A percentile compares a stretch with the other conserved stretches of the same genome.
These are phyloP conservation scores for Samsoniella hepiali DNA, from an alignment of 2,329 filamentous ascomycete genomes.

Conservation along the genomic window DNA sequence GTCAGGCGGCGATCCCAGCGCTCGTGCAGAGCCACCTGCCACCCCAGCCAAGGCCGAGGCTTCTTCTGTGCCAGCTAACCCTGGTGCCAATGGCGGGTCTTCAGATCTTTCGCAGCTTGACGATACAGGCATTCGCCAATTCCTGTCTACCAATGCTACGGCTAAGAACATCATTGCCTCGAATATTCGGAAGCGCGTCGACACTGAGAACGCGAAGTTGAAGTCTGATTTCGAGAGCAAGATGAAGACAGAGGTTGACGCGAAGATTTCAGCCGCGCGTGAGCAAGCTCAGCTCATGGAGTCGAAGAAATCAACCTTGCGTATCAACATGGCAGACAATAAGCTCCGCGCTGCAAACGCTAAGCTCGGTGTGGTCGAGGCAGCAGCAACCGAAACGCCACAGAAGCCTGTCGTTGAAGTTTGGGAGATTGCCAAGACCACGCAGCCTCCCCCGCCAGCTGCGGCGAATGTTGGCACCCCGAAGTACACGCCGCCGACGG, in stretches of 20 bases:
- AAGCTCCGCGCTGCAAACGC: constrained; percentile 60
- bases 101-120: constrained; percentile 47
- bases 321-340: constrained; percentile 76
- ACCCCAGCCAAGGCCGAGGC: constrained; percentile 36
- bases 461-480: constrained; percentile 19
- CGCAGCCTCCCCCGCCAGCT: constrained; percentile 29
- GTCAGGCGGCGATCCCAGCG: constrained; percentile 23
- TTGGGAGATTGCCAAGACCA: constrained; percentile 72
- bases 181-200: constrained; percentile 69
- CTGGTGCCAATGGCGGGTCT: constrained; percentile 30
- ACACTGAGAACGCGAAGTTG: constrained; percentile 59
- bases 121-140: constrained; percentile 55
- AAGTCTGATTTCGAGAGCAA: constrained; percentile 51
- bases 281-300: constrained; percentile 69
- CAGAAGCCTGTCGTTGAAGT: constrained; percentile 80
- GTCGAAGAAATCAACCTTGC: constrained; percentile 69
- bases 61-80: constrained; percentile 35
- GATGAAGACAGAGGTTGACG: constrained; percentile 48
- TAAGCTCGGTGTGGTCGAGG: constrained; percentile 75
- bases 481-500: constrained; percentile 23
- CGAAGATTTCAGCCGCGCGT: constrained; percentile 51
- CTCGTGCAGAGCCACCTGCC: constrained; percentile 21
- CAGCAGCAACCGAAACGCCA: constrained; percentile 80
- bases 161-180: constrained; percentile 56
- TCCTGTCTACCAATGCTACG: constrained; percentile 54